phyloP scores from a whole-genome alignment of 306 rosid species.

The Acmispon strigosus region DNA sequence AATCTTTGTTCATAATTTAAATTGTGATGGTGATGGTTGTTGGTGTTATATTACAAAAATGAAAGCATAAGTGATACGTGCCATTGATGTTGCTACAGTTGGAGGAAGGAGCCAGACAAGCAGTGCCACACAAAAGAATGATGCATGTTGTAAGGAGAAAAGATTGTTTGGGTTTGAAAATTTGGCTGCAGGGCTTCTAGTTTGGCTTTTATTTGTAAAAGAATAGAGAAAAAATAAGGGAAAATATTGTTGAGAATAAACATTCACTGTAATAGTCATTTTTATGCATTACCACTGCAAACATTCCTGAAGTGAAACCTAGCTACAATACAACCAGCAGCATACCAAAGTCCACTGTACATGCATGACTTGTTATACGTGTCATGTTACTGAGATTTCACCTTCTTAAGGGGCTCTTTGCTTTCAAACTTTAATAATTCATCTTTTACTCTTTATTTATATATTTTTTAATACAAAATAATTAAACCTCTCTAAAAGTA shows the following conservation, averaged over 20 bases:
- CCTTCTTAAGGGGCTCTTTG: too few species aligned
- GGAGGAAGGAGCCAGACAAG: constrained; percentile 26
- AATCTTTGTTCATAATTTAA: background rate
- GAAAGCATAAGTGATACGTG: background rate
- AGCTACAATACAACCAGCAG: too few species aligned
- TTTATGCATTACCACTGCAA: too few species aligned
- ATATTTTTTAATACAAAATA: too few species aligned
- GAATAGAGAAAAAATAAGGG: background rate
- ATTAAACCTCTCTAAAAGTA: too few species aligned
- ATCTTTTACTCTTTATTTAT: too few species aligned
- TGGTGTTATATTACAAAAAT: background rate
- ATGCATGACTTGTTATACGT: too few species aligned
- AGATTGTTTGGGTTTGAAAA: constrained; percentile 7
- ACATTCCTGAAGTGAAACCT: too few species aligned
- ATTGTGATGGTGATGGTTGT: background rate
- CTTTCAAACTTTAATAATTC: too few species aligned
- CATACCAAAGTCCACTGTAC: too few species aligned
- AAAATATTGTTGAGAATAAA: background rate
- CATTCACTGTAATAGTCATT: too few species aligned
- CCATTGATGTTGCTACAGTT: background rate
- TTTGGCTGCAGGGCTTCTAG: constrained; percentile 18
- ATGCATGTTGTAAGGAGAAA: constrained; percentile 22
- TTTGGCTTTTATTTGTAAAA: constrained; percentile 18
- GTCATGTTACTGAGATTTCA: too few species aligned
- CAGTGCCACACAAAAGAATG: constrained; percentile 19